These are phyloP conservation scores for Puccinia coronata DNA, from an alignment of 1,284 basidiomycete species.

Conservation along the genomic window DNA sequence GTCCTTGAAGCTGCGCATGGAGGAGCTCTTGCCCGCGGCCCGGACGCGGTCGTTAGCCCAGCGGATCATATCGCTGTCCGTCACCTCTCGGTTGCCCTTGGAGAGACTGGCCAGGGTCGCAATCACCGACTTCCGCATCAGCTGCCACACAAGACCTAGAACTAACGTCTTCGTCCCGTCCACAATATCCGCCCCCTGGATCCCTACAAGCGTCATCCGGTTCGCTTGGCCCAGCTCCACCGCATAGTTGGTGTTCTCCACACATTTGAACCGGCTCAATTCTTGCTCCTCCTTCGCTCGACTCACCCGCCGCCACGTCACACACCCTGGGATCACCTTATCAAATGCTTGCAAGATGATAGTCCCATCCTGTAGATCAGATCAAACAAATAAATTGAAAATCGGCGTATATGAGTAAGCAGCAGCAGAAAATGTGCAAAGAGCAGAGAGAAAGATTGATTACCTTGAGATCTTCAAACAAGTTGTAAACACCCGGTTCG, in stretches of 20 bases:
- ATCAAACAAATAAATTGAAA: not conserved
- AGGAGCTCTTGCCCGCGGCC: conserved; percentile 67
- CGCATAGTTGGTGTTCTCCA: conserved; percentile 59
- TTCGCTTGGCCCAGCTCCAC: conserved; percentile 58
- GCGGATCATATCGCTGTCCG: conserved; percentile 87
- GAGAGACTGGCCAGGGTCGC: conserved; percentile 82
- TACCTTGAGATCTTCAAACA: conserved; percentile 58
- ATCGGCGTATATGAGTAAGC: not conserved
- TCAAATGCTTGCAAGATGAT: conserved; percentile 59
- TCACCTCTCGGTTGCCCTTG: conserved; percentile 74
- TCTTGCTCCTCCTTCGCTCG: conserved; percentile 58
- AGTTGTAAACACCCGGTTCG: conserved; percentile 59
- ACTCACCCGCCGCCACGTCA: conserved; percentile 57
- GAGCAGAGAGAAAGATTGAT: not conserved
- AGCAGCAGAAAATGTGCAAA: not conserved
- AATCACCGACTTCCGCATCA: conserved; percentile 73
- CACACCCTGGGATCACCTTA: conserved; percentile 58
- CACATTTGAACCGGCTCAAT: conserved; percentile 58
- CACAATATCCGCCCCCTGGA: conserved; percentile 60
- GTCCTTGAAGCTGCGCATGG: conserved; percentile 92
- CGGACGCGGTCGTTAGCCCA: conserved; percentile 94
- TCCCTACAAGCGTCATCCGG: conserved; percentile 59
- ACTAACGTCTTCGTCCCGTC: conserved; percentile 59
- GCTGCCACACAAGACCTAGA: conserved; percentile 59
- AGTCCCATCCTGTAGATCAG: conserved; percentile 54